Percentiles rank a stretch among this genome's conserved stretches.
These are phyloP conservation scores for Aspergillus coremiiformis DNA, from an alignment of 495 filamentous ascomycete genomes.

Conservation along the genomic window DNA sequence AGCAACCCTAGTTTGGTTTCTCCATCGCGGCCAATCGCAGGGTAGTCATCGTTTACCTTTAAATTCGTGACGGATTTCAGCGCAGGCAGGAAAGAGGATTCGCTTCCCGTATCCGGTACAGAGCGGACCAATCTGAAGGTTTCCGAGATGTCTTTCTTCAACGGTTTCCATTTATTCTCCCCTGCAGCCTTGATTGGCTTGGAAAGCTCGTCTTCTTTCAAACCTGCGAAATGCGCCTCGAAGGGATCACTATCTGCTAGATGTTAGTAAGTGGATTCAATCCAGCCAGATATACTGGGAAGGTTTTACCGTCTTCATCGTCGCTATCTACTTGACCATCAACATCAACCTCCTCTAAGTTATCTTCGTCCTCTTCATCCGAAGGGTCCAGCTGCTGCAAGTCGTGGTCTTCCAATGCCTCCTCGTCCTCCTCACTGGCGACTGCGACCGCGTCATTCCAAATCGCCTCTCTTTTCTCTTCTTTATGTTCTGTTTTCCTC, in stretches of 20 bases:
- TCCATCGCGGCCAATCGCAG: neutral
- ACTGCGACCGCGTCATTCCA: constrained; percentile 1
- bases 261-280: neutral
- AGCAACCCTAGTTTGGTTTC: neutral
- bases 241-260: constrained; percentile 59
- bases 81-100: constrained; percentile 23
- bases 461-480: constrained; percentile 11
- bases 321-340: constrained; percentile 39
- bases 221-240: constrained; percentile 64
- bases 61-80: constrained; percentile 31
- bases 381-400: constrained; percentile 34
- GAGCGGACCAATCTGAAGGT: constrained; percentile 36
- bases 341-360: constrained; percentile 27
- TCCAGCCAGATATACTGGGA: neutral
- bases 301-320: constrained; percentile 31
- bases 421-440: constrained; percentile 18
- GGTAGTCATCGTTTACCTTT: constrained; percentile 24
- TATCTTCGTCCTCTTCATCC: constrained; percentile 36
- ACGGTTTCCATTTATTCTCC: constrained; percentile 50
- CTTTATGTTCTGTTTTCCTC: constrained; percentile 51
- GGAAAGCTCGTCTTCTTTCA: constrained; percentile 49
- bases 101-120: constrained; percentile 32
- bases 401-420: constrained; percentile 20
- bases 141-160: constrained; percentile 36
- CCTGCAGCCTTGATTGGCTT: constrained; percentile 45